Evolutionary conservation across 352 stramenopile genomes (phyloP), one percentile per base, ranked within the genome.

Genomic region (Salisapilia sapeloensis): DNA sequence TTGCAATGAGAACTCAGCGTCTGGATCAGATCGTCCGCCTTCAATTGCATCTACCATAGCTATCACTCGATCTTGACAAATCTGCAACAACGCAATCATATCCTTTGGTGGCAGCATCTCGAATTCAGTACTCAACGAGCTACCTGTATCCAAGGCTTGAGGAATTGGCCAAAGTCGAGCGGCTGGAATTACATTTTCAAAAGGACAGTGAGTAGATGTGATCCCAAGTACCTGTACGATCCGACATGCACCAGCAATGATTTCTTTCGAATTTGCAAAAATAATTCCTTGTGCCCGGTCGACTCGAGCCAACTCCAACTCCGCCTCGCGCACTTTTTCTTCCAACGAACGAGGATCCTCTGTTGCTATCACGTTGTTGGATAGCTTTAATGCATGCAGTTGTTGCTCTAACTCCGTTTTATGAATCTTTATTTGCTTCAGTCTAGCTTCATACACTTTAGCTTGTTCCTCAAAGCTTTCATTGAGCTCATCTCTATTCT

Each of bases 361-460:
- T 6, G 42, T 69, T 12, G 41, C 49, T 2, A 45, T 43, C 3
- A 44, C 53, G 6, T 53, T 56, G 29, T 82, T 70, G n/a, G 65
- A 79, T 7, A 66, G 23, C 34, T 86, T 65, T 4, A 89, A 44
- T 13, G 53, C 54, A 15, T 69, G 49, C 10, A 86, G 33, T 32
- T 89, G 70, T 40, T 67, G 51, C 40, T 89, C 66, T 15, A 89
- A 43, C 33, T 89, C 70, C 2, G 32, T 38, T 30, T 86, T 50
- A 21, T 77, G 66, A 1, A 80, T 32, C 28, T 78, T 81, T 34
- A 89, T 89, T 24, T 89, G 74, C 34, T 85, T 84, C 3, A 86
- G 37, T 6, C 67, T 47, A 6, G 64, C 56, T 27, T 89, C 67
- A 33, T 86, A 84, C n/a, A 83, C 48, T 45, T 74, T 75, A 12